phyloP scores from a whole-genome alignment of 768 basidiomycete species.

The Leccinum truebloodii region DNA sequence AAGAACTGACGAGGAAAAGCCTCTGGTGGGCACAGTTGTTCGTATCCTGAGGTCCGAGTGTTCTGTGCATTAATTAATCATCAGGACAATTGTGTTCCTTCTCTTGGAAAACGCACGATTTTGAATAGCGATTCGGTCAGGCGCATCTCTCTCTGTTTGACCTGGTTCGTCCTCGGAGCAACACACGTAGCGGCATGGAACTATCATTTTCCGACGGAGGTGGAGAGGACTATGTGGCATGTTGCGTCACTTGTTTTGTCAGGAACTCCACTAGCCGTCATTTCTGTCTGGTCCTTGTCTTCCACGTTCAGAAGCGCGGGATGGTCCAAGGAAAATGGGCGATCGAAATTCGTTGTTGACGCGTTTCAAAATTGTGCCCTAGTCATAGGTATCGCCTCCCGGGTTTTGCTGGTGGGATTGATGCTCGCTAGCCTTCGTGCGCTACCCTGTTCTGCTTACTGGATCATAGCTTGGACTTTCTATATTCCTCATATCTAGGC shows the following conservation, averaged over 20 bases:
- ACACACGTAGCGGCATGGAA: neutral
- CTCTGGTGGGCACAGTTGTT: neutral
- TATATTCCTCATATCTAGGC: conserved; percentile 6
- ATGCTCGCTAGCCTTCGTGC: conserved; percentile 3
- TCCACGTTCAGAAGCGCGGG: neutral
- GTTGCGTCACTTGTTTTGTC: neutral
- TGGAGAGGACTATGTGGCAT: neutral
- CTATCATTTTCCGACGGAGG: neutral
- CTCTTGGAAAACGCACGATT: neutral
- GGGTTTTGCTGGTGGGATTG: neutral
- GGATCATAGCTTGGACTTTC: neutral
- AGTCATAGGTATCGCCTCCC: neutral
- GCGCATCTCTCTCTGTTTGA: neutral
- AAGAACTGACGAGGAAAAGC: neutral
- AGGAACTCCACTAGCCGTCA: neutral
- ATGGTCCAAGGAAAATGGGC: neutral
- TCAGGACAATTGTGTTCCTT: neutral
- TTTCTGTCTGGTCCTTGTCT: neutral
- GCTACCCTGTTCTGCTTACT: neutral
- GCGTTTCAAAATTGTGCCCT: neutral
- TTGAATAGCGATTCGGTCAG: neutral
- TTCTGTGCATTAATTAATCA: neutral
- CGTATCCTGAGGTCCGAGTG: neutral
- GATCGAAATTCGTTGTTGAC: neutral
- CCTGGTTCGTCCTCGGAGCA: neutral